Evolutionary conservation across 2,329 filamentous ascomycete species (phyloP), one percentile per base, ranked within the genome.

Genomic region (Fusarium neocosmosporiellum): DNA sequence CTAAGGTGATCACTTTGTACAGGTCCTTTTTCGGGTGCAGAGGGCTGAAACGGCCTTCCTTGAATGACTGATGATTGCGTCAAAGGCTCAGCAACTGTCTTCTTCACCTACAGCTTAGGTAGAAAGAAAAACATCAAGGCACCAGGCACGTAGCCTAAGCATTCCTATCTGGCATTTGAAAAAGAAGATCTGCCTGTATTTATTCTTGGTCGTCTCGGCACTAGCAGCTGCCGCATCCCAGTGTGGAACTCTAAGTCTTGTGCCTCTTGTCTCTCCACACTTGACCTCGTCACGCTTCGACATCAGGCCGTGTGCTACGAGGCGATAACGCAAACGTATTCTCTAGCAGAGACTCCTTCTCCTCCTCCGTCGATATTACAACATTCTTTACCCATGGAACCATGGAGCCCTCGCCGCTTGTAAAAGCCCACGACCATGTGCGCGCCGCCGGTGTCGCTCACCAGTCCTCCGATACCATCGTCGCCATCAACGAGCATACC

Each of bases 401-500:
- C 58, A 84, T 84, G 83, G 83, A 84, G 36, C 77, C 78, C 5
- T 82, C 83, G 10, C 81, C 83, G 36, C 75, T 84, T 58, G 74
- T 79, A 39, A 80, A 96, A 90, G 96, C 95, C 71, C 94, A 98
- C 83, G 92, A 96, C 75, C 95, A 98, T 84, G 95, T 94, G 59
- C 91, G 92, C 77, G 95, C 94, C 78, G 95, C 94, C 78, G 95
- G 96, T 48, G 91, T 94, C 27, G 87, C 91, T 63, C 91, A 88
- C 27, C 90, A 95, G 78, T 91, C 93, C 53, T 87, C 86, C 63
- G 91, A 96, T 80, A 94, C 94, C 64, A 92, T 92, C 8, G 91
- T 94, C 55, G 96, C 96, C 70, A 93, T 95, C 78, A 93, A 93
- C 78, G 94, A 98, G 81, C 96, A 98, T 83, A 91, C 95, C 61